Base-by-base conservation (phyloP, 1,284 basidiomycete genomes). In the Tilletia walkeri region DNA sequence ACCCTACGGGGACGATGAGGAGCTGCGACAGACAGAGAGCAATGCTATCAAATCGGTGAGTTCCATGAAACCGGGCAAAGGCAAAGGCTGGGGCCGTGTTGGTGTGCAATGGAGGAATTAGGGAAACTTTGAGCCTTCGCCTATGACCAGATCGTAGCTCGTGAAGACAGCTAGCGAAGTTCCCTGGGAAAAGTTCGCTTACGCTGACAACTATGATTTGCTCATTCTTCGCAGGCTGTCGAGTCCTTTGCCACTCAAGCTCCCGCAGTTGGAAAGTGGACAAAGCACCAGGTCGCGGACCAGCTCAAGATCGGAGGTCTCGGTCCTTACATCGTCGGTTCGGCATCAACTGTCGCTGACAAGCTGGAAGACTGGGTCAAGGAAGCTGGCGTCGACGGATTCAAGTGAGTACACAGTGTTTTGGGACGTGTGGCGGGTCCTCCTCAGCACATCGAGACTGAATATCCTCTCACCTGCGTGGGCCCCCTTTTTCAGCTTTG, bases 271-370 rank as follows among this genome's bases (percentile, higher is more conserved):
- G 75, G 73, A 63, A 78, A 80, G 65, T 82, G 81, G 81, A 81
- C 78, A 68, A 80, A 79, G 49, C 54, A 63, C 0, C 75, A 72
- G 20, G 76, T 82, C 0, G 79, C 79, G 14, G 70, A 81, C 34
- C 71, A 76, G 71, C 77, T 80, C 71, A 81, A 79, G 65, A 70
- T 82, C 16, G 81, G 81, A 16, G 81, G 81, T n/a, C 69, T 82
- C 9, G 81, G 81, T 0, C 80, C 80, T 0, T 75, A 75, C 36
- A 68, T 82, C 38, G 75, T 78, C 20, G 80, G 81, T 0, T 67
- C 70, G 0, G 73, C 77, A 0, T 49, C 54, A 3, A 50, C 30
- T 34, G 76, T 82, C 45, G 77, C 75, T 0, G 76, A 81, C 53
- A 70, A 79, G 67, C 71, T 82, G 12, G 72, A 81, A 66, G 36